phyloP scores from a whole-genome alignment of 441 rosid species.

The Jatropha multifida region DNA sequence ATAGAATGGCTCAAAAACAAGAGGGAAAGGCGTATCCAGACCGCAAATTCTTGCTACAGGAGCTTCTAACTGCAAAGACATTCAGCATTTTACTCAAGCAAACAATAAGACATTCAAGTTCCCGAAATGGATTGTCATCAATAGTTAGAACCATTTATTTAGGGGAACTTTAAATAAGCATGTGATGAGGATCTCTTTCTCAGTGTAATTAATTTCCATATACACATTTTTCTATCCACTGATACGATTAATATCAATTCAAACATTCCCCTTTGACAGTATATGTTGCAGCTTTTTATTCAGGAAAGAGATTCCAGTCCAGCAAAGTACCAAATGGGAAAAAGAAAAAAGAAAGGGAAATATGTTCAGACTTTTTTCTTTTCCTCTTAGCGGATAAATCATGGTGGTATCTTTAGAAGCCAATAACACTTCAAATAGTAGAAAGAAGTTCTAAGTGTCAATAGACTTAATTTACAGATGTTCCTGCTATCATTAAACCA shows the following conservation, averaged over 20 bases:
- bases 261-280: not conserved
- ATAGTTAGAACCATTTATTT: not conserved
- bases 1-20: conserved; percentile 89
- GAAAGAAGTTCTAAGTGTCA: not conserved
- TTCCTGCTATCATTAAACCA: not conserved
- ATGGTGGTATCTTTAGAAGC: not conserved
- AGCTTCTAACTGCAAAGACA: conserved; percentile 74
- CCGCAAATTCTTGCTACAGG: conserved; percentile 89
- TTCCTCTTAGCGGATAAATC: not conserved
- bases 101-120: not conserved
- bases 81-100: not conserved
- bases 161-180: not conserved
- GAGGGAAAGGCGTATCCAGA: conserved; percentile 91
- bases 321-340: not conserved
- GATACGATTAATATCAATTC: not conserved
- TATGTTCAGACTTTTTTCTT: not conserved
- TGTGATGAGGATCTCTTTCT: not conserved
- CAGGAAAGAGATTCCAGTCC: not conserved
- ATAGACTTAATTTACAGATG: not conserved
- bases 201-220: not conserved
- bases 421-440: not conserved
- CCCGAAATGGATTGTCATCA: not conserved
- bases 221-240: not conserved
- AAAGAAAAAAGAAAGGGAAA: not conserved
- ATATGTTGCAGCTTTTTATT: not conserved